These are phyloP conservation scores for Tephrocybe sp. DNA, from an alignment of 768 basidiomycete genomes.

Conservation along the genomic window DNA sequence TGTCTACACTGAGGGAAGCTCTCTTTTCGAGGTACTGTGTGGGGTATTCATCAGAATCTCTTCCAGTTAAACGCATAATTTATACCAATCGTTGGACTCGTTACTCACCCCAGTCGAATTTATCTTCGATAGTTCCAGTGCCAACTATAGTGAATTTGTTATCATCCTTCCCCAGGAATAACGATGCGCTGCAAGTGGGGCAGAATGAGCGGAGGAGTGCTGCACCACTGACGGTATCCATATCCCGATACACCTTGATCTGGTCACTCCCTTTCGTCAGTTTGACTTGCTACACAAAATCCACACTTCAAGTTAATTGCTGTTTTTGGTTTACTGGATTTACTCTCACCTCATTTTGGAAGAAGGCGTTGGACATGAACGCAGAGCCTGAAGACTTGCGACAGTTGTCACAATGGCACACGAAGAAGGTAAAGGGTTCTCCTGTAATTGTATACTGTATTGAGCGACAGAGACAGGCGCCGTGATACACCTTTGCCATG, in stretches of 20 bases:
- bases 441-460: constrained; percentile 15
- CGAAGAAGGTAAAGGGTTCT: constrained; percentile 18
- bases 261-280: constrained; percentile 21
- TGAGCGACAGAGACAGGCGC: constrained; percentile 15
- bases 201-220: constrained; percentile 25
- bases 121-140: constrained; percentile 28
- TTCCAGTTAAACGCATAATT: neutral
- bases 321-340: neutral
- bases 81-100: neutral
- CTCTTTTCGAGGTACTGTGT: constrained; percentile 26
- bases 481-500: constrained; percentile 12
- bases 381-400: constrained; percentile 23
- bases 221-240: constrained; percentile 20
- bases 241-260: constrained; percentile 22
- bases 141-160: constrained; percentile 22
- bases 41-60: neutral
- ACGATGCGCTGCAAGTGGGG: constrained; percentile 21
- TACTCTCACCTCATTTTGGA: constrained; percentile 20
- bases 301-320: too few relatives aligned
- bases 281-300: constrained; percentile 17
- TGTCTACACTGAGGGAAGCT: constrained; percentile 22
- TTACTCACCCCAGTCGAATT: constrained; percentile 28
- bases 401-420: constrained; percentile 25
- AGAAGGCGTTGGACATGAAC: constrained; percentile 24
- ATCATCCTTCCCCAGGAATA: constrained; percentile 20